Evolutionary conservation across 257 asterid species (phyloP).

Genomic region (Solanum medicagineum): DNA sequence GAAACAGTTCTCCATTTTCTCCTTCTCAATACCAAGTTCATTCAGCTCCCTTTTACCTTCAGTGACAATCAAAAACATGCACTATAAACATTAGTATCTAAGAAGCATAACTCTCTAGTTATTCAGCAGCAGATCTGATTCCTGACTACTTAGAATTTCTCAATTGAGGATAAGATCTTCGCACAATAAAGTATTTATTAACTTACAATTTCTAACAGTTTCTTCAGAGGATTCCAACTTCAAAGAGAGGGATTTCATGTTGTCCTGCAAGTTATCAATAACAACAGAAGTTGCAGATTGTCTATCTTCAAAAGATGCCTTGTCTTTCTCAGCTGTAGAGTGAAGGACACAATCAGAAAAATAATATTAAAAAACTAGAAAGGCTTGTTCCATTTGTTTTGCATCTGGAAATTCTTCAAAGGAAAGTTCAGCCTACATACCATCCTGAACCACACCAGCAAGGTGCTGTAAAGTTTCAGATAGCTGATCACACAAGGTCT

Average conservation of each 20-base stretch:
- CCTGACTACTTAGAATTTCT: not conserved
- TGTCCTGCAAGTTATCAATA: conserved; percentile 58
- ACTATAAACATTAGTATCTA: not conserved
- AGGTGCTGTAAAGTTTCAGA: conserved; percentile 64
- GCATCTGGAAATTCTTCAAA: not conserved
- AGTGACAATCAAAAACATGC: conserved; percentile 11
- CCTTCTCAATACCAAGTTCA: conserved; percentile 55
- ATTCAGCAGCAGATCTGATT: not conserved
- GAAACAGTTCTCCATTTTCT: conserved; percentile 41
- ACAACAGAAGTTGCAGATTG: conserved; percentile 60
- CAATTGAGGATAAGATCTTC: not conserved
- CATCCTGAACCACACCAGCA: conserved; percentile 69
- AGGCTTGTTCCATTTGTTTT: not conserved
- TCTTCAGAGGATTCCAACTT: conserved; percentile 68
- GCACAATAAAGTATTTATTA: not conserved
- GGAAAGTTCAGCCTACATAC: conserved; percentile 18
- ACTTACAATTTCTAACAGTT: conserved; percentile 65
- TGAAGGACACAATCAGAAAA: conserved; percentile 9
- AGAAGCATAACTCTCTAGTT: not conserved
- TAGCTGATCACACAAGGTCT: conserved; percentile 70
- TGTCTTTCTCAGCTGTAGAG: conserved; percentile 80
- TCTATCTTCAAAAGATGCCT: conserved; percentile 56
- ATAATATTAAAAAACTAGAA: not conserved
- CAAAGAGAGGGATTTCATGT: conserved; percentile 47
- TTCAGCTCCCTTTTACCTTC: conserved; percentile 72